A percentile compares a stretch with the other conserved stretches of the same genome.
Evolutionary conservation across 306 rosid species (phyloP).

Genomic region (Cucumis melo): DNA sequence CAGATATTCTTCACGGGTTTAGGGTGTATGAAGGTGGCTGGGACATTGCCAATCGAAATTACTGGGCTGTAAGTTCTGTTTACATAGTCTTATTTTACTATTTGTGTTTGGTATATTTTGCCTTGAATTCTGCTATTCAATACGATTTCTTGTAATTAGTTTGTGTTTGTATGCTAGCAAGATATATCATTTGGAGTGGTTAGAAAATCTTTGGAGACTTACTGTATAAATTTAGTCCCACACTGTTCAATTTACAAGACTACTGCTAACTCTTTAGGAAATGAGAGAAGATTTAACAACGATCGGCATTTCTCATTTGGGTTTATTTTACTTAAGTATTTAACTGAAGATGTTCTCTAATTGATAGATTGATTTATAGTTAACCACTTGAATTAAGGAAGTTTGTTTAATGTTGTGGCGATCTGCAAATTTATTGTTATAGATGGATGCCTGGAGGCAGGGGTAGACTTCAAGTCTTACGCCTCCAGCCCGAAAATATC

Average conservation of each 20-base stretch:
- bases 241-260: not conserved
- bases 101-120: not conserved
- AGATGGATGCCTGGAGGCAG: not conserved
- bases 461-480: not conserved
- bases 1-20: constrained; percentile 62
- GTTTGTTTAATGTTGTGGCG: not conserved
- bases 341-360: not conserved
- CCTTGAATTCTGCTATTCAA: not conserved
- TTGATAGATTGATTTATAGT: not conserved
- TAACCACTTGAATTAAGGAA: not conserved
- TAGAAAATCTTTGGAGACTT: not conserved
- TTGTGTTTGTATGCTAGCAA: not conserved
- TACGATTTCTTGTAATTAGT: not conserved
- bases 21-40: constrained; percentile 66
- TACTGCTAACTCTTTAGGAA: not conserved
- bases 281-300: not conserved
- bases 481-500: not conserved
- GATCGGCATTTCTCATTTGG: not conserved
- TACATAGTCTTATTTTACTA: not conserved
- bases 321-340: not conserved
- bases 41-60: constrained; percentile 67
- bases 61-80: constrained; percentile 83
- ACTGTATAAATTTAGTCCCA: not conserved
- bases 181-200: not conserved
- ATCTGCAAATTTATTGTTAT: not conserved